phyloP scores from a whole-genome alignment of 2,329 filamentous ascomycete genomes.

The Talaromyces rugulosus region DNA sequence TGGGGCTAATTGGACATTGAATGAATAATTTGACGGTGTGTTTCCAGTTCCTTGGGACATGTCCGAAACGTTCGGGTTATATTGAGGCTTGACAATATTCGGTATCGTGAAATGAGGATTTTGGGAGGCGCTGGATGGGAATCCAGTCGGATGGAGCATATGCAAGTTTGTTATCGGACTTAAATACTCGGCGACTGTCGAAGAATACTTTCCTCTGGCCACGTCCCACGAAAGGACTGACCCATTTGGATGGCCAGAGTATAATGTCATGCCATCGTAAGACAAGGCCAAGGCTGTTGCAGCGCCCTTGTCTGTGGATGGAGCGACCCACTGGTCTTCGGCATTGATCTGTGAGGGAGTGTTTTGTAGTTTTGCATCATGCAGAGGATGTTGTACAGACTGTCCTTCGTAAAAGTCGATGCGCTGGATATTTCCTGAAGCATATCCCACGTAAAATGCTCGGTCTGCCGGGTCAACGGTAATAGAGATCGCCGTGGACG shows the following conservation, averaged over 20 bases:
- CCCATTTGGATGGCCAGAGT: conserved; percentile 78
- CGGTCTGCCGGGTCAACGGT: conserved; percentile 78
- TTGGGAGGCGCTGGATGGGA: conserved; percentile 27
- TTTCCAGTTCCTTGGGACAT: conserved; percentile 29
- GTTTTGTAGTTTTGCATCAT: conserved; percentile 31
- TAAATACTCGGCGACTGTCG: conserved; percentile 67
- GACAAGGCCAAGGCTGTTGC: conserved; percentile 67
- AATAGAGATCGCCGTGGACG: conserved; percentile 66
- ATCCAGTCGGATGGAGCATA: conserved; percentile 62
- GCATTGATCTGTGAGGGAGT: conserved; percentile 38
- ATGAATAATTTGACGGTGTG: conserved; percentile 40
- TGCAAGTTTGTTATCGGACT: conserved; percentile 76
- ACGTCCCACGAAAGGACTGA: conserved; percentile 79
- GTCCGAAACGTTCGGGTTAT: conserved; percentile 37
- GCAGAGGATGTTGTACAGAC: conserved; percentile 37
- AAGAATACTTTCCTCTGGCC: conserved; percentile 62
- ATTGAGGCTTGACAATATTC: conserved; percentile 71
- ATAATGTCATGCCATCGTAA: conserved; percentile 74
- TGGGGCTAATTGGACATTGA: conserved; percentile 34
- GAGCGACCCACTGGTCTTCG: conserved; percentile 47
- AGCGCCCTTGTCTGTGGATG: conserved; percentile 60
- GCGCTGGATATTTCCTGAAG: conserved; percentile 74
- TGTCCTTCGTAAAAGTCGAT: conserved; percentile 65
- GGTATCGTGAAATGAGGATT: conserved; percentile 48
- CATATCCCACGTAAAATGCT: conserved; percentile 74